A percentile compares a stretch with the other conserved stretches of the same genome.
phyloP scores from a whole-genome alignment of 2,329 filamentous ascomycete genomes.

The Trichoderma asperellum region DNA sequence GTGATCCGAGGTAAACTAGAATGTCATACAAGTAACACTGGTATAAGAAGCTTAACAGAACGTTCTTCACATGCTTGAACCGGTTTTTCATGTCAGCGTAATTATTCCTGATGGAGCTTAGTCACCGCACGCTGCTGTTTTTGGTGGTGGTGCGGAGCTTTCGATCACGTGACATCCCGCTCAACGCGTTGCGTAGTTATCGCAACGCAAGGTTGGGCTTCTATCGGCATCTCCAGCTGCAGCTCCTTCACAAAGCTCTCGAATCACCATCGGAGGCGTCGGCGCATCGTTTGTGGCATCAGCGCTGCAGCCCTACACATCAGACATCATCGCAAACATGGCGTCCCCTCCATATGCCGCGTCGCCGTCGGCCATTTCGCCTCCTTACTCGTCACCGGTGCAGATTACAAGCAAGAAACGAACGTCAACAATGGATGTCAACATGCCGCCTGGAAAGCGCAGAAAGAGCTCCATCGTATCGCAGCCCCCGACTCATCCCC shows the following conservation, averaged over 20 bases:
- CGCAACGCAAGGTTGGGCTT: slow-evolving; percentile 10
- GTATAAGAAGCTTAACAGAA: not conserved
- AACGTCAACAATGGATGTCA: slow-evolving; percentile 56
- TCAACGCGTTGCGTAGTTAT: slow-evolving; percentile 24
- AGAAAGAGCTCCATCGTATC: slow-evolving; percentile 72
- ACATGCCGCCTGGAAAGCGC: slow-evolving; percentile 61
- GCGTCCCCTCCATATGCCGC: slow-evolving; percentile 60
- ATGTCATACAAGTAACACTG: not conserved
- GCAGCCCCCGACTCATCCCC: slow-evolving; percentile 64
- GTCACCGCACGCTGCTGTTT: not conserved
- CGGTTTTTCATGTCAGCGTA: not conserved
- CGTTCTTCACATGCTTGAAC: not conserved
- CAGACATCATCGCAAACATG: slow-evolving; percentile 41
- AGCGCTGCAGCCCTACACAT: not conserved
- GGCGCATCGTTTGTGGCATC: not conserved
- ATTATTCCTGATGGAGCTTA: not conserved
- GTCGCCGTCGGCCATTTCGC: slow-evolving; percentile 59
- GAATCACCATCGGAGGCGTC: not conserved
- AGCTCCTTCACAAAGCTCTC: not conserved
- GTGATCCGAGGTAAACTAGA: not conserved
- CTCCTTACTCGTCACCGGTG: slow-evolving; percentile 56
- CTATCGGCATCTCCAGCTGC: not conserved
- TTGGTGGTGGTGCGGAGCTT: not conserved
- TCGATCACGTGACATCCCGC: slow-evolving; percentile 23
- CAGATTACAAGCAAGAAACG: slow-evolving; percentile 65